A percentile compares a stretch with the other conserved stretches of the same genome.
phyloP scores from a whole-genome alignment of 768 basidiomycete species.

The Termitomyces sp. region DNA sequence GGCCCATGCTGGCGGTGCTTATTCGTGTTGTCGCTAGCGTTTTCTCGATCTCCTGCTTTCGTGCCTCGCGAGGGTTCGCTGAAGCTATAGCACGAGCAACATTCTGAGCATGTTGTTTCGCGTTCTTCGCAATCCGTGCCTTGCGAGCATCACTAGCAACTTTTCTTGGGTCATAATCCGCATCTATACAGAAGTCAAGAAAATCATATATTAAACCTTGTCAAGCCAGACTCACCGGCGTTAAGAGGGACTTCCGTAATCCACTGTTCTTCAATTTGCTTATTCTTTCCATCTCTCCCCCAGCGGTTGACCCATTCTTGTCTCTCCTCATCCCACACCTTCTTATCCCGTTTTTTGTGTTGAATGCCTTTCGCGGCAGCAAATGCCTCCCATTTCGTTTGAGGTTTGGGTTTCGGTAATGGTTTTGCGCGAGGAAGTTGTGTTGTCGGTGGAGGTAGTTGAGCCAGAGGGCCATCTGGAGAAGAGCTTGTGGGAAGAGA shows the following conservation, averaged over 20 bases:
- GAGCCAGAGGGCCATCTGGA: slow-evolving; percentile 77
- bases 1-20: slow-evolving; percentile 95
- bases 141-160: slow-evolving; percentile 77
- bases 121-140: slow-evolving; percentile 80
- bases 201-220: not conserved
- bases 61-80: slow-evolving; percentile 33
- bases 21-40: slow-evolving; percentile 71
- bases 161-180: slow-evolving; percentile 77
- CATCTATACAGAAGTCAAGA: slow-evolving; percentile 40
- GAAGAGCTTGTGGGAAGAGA: slow-evolving; percentile 73
- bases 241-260: slow-evolving; percentile 85
- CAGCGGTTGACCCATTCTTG: slow-evolving; percentile 92
- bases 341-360: slow-evolving; percentile 71
- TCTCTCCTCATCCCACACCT: slow-evolving; percentile 91
- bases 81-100: slow-evolving; percentile 47
- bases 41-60: slow-evolving; percentile 72
- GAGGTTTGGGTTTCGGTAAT: slow-evolving; percentile 87
- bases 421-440: slow-evolving; percentile 88
- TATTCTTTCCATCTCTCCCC: slow-evolving; percentile 90
- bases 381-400: slow-evolving; percentile 96
- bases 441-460: slow-evolving; percentile 75
- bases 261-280: slow-evolving; percentile 84
- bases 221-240: slow-evolving; percentile 50
- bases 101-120: slow-evolving; percentile 72
- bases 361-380: slow-evolving; percentile 93